Conservation (phyloP, 805 yeast species). For the Sugiyamaella lignohabitans region DNA sequence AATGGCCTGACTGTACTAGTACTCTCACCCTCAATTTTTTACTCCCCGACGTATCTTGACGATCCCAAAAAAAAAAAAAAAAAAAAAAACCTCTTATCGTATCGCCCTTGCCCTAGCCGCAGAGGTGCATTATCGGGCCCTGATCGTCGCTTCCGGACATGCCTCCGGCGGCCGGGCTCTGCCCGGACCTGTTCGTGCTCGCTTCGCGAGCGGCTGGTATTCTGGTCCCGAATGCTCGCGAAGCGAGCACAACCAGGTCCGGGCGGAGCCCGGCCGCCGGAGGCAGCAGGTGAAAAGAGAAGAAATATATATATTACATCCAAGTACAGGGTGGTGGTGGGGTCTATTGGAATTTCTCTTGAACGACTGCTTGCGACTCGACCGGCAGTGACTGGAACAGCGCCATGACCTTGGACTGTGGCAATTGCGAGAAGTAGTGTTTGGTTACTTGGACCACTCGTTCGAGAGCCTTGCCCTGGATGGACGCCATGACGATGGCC, state of each 20-base stretch:
- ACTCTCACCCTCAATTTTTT: not conserved
- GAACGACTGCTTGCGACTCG: slow-evolving; percentile 53
- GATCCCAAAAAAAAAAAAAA: too few relatives aligned
- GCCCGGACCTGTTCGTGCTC: not conserved
- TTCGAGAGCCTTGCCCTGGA: slow-evolving; percentile 67
- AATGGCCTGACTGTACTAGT: not conserved
- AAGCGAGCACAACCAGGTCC: not conserved
- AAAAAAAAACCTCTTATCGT: too few relatives aligned
- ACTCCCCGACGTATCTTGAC: not conserved
- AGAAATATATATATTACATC: not conserved
- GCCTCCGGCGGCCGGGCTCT: too few relatives aligned
- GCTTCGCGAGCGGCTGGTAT: too few relatives aligned
- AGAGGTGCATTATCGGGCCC: too few relatives aligned
- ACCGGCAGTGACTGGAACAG: slow-evolving; percentile 57
- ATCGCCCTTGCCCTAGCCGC: too few relatives aligned
- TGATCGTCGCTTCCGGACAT: too few relatives aligned
- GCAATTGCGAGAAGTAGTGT: slow-evolving; percentile 53
- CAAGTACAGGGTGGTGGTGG: not conserved
- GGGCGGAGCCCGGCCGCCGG: slow-evolving; percentile 1
- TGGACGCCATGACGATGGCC: slow-evolving; percentile 61
- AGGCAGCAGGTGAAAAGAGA: not conserved
- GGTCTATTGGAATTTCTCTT: slow-evolving; percentile 43
- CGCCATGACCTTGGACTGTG: slow-evolving; percentile 62
- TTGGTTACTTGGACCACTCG: slow-evolving; percentile 57
- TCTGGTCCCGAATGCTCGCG: too few relatives aligned